Conservation (phyloP, 1,284 basidiomycete genomes). For the Lentinula novae-zelandiae region DNA sequence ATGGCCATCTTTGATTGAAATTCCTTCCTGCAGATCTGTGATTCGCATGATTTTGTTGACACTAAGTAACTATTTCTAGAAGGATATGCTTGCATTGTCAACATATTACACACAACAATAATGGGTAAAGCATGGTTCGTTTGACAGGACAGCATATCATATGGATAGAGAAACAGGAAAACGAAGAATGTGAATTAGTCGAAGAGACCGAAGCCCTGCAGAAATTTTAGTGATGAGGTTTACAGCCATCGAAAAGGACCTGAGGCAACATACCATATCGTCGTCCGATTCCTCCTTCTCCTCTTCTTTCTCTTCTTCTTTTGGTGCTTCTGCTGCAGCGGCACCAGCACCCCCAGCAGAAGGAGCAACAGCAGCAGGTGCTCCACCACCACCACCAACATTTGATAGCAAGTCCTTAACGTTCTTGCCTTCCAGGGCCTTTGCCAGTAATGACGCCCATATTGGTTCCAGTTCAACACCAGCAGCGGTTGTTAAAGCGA, state of each 20-base stretch:
- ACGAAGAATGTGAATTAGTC: conserved; percentile 46
- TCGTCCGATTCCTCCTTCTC: conserved; percentile 91
- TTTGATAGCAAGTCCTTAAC: conserved; percentile 93
- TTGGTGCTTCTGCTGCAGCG: conserved; percentile 57
- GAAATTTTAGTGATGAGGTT: background rate
- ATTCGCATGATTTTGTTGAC: background rate
- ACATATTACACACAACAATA: background rate
- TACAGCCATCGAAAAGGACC: background rate
- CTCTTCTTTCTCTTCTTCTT: conserved; percentile 77
- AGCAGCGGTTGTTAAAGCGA: conserved; percentile 80
- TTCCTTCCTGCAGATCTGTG: background rate
- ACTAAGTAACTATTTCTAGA: background rate
- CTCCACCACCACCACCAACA: conserved; percentile 83
- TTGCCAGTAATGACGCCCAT: conserved; percentile 96
- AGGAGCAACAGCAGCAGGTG: conserved; percentile 63
- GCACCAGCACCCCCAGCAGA: conserved; percentile 60
- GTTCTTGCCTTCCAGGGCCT: conserved; percentile 97
- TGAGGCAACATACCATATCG: conserved; percentile 72
- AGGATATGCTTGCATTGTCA: background rate
- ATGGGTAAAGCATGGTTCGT: background rate
- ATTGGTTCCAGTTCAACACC: conserved; percentile 90
- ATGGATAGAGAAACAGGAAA: background rate
- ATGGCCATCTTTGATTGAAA: too few species aligned
- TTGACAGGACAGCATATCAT: conserved; percentile 5
- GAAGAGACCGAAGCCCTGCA: conserved; percentile 79